phyloP scores from a whole-genome alignment of 1,139 yeast genomes.

The Yamadazyma songkhlaensis region DNA sequence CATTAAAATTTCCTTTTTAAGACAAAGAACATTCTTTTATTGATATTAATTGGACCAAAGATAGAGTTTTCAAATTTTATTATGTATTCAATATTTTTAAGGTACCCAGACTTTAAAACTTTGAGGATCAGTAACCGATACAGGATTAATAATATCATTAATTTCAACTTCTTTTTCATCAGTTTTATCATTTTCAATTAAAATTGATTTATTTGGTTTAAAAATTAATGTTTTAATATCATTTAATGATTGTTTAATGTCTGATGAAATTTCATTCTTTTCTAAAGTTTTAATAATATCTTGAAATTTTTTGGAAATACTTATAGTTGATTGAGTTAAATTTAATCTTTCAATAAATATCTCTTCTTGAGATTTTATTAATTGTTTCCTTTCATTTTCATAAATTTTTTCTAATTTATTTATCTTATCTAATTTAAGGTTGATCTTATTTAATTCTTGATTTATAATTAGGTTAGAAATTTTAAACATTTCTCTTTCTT shows the following conservation, averaged over 20 bases:
- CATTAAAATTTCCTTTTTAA: too few species aligned
- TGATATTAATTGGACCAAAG: too few species aligned
- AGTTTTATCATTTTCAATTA: constrained; percentile 19
- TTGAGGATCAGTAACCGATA: constrained; percentile 81
- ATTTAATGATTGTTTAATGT: constrained; percentile 22
- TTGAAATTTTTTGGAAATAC: constrained; percentile 48
- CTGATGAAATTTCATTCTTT: constrained; percentile 3
- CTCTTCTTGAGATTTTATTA: constrained; percentile 79
- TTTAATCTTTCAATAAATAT: constrained; percentile 75
- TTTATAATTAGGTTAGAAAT: constrained; percentile 60
- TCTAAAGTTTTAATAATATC: constrained; percentile 25
- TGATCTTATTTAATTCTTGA: constrained; percentile 71
- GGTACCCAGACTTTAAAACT: constrained; percentile 86
- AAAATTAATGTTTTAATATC: constrained; percentile 51
- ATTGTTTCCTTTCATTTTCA: constrained; percentile 72
- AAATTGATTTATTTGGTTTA: constrained; percentile 45
- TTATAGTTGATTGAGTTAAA: constrained; percentile 58
- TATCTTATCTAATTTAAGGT: constrained; percentile 69
- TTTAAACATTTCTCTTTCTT: constrained; percentile 75
- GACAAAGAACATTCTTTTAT: too few species aligned
- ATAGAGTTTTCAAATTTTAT: too few species aligned
- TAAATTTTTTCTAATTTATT: constrained; percentile 72
- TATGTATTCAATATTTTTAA: constrained; percentile 10
- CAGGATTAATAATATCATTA: constrained; percentile 50
- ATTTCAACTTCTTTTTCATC: constrained; percentile 24